Base-by-base conservation (phyloP, 169 alveolate genomes). In the Plasmodium berghei region DNA sequence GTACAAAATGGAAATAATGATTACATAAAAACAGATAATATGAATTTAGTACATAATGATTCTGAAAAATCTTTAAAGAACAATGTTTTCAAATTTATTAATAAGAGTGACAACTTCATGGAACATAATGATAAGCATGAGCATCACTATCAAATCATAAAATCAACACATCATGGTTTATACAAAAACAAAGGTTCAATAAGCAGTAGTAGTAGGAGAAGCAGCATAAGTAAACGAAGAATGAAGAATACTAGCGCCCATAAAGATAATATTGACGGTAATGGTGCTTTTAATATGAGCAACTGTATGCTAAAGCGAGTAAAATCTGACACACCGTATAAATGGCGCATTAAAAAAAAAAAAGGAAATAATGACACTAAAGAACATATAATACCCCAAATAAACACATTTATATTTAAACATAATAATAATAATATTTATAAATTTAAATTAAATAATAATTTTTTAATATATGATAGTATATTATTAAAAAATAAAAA, bases 371-470 rank as follows among this genome's bases (percentile, higher is more conserved):
- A 52, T 24, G 55, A 12, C 40, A 12, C 24, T 34, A 72, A 72
- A 40, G 87, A 73, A 73, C 28, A 28, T 45, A 34, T 73, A 16
- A 59, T 73, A 18, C 46, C 72, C 24, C 40, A 46, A 73, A 73
- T 73, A 73, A 73, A 73, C 46, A 73, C 46, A 73, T 73, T 73
- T 40, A 40, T 62, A 12, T 59, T 73, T 20, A 59, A 55, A 34
- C 87, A 73, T 52, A 73, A 73, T 6, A 34, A 73, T 6, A 34
- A 73, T 28, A 72, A 64, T 64, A 28, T 73, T 45, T 73, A 73
- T 64, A 73, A 73, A 73, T 73, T 73, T 42, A 73, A 73, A 62
- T 64, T 59, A 59, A 73, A 73, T 54, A 22, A 52, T 52, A 73
- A 73, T 45, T 73, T 73, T 49, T n/a, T 64, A 1, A 18, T 59